Evolutionary conservation across 2,329 filamentous ascomycete species (phyloP).

Genomic region (Corinectria fuckeliana): DNA sequence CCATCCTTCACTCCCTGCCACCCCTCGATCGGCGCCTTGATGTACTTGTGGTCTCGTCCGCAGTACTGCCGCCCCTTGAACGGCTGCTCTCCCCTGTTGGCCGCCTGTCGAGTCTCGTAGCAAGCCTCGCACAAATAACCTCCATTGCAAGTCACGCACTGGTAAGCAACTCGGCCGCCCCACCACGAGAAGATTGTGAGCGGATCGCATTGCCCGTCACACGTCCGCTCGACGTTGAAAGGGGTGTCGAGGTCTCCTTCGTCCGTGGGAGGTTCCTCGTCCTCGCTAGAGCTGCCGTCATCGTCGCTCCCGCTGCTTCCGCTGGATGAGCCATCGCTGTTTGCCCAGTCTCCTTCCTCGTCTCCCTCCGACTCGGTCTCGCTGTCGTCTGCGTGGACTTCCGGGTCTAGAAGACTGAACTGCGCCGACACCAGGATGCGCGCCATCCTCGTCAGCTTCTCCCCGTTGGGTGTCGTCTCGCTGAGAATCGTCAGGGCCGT

Average conservation of each 20-base stretch:
- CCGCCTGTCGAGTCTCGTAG: conserved; percentile 15
- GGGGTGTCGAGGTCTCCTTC: conserved; percentile 22
- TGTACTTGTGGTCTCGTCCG: conserved; percentile 20
- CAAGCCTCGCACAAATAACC: conserved; percentile 25
- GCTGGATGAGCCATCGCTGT: not conserved
- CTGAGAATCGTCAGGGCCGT: conserved; percentile 27
- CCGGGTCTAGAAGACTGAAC: conserved; percentile 31
- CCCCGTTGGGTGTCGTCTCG: conserved; percentile 9
- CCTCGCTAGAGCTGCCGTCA: not conserved
- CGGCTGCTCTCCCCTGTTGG: conserved; percentile 10
- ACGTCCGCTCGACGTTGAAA: not conserved
- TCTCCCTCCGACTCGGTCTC: not conserved
- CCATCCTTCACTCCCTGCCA: conserved; percentile 29
- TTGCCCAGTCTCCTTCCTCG: not conserved
- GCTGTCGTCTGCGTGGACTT: no score
- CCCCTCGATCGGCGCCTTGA: conserved; percentile 27
- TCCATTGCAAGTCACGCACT: conserved; percentile 14
- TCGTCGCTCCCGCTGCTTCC: not conserved
- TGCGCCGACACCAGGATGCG: conserved; percentile 34
- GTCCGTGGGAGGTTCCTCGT: conserved; percentile 9
- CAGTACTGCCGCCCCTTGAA: conserved; percentile 19
- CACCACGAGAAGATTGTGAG: conserved; percentile 20
- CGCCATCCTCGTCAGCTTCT: conserved; percentile 24
- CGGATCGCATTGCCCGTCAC: conserved; percentile 16
- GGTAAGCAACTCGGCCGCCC: conserved; percentile 15